Percentiles rank a stretch among this genome's conserved stretches.
Conservation (phyloP, 2,329 filamentous ascomycete genomes). For the Fusarium miscanthi region DNA sequence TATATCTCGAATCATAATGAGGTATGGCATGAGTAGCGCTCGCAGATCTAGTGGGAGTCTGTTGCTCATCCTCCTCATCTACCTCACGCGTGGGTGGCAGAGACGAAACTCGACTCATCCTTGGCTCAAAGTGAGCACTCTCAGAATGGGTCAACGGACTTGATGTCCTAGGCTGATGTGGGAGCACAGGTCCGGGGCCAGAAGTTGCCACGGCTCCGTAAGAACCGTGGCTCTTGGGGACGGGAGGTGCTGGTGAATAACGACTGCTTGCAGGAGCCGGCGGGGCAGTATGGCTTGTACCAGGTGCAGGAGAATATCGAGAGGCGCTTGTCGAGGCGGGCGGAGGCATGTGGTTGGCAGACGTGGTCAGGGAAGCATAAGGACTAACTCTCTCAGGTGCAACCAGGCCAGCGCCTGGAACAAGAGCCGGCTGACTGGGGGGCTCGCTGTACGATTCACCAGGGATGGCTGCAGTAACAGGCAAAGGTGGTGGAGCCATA, state of each 20-base stretch:
- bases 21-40: constrained; percentile 43
- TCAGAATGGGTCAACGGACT: constrained; percentile 75
- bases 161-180: constrained; percentile 72
- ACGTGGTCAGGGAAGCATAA: constrained; percentile 61
- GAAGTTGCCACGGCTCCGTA: constrained; percentile 51
- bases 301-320: constrained; percentile 72
- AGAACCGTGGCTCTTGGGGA: constrained; percentile 57
- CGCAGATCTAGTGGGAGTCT: constrained; percentile 40
- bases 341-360: constrained; percentile 47
- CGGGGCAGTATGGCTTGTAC: constrained; percentile 42
- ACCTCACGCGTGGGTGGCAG: constrained; percentile 71
- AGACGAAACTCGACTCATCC: constrained; percentile 65
- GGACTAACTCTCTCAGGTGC: constrained; percentile 64
- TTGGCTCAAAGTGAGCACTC: constrained; percentile 66
- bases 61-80: constrained; percentile 64
- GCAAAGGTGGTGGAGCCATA: constrained; percentile 34
- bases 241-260: constrained; percentile 64
- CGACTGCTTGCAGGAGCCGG: constrained; percentile 58
- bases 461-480: constrained; percentile 14
- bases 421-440: constrained; percentile 14
- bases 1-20: constrained; percentile 53
- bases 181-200: constrained; percentile 59
- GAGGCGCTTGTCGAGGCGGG: constrained; percentile 50
- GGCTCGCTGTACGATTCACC: constrained; percentile 22
- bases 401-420: constrained; percentile 56